Evolutionary conservation across 352 stramenopile species (phyloP).

Genomic region (Pythium grandisporangium): DNA sequence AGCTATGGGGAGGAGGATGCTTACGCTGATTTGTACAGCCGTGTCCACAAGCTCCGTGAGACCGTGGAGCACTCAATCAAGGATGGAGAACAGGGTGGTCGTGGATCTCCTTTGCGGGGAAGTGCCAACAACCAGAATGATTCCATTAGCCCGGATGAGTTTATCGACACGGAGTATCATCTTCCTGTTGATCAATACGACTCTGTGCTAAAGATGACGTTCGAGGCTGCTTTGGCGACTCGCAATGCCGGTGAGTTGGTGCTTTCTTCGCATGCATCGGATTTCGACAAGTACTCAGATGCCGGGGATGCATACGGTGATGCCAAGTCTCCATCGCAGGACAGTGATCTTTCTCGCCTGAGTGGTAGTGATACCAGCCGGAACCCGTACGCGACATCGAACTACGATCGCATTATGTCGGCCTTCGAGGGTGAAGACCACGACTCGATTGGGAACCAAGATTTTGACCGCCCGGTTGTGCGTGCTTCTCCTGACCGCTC

Average conservation of each 20-base stretch:
- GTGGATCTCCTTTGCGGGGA: neutral
- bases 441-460: conserved; percentile 2
- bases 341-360: too few species aligned
- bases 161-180: too few species aligned
- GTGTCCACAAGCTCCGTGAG: conserved; percentile 43
- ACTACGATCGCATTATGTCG: conserved; percentile 61
- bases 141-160: neutral
- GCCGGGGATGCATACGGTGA: conserved; percentile 14
- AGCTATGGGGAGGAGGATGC: conserved; percentile 23
- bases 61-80: conserved; percentile 16
- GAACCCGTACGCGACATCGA: conserved; percentile 44
- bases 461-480: conserved; percentile 6
- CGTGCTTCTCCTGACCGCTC: conserved; percentile 1
- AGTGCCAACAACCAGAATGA: neutral
- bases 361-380: conserved; percentile 29
- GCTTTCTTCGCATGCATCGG: neutral
- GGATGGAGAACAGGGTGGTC: neutral
- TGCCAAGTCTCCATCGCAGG: too few species aligned
- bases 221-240: neutral
- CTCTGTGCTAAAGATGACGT: neutral
- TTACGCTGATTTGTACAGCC: conserved; percentile 44
- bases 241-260: neutral
- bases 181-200: neutral
- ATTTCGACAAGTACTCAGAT: neutral
- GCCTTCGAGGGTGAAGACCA: neutral